Conservation (phyloP, 495 filamentous ascomycete genomes). For the Haplographium delicatum region DNA sequence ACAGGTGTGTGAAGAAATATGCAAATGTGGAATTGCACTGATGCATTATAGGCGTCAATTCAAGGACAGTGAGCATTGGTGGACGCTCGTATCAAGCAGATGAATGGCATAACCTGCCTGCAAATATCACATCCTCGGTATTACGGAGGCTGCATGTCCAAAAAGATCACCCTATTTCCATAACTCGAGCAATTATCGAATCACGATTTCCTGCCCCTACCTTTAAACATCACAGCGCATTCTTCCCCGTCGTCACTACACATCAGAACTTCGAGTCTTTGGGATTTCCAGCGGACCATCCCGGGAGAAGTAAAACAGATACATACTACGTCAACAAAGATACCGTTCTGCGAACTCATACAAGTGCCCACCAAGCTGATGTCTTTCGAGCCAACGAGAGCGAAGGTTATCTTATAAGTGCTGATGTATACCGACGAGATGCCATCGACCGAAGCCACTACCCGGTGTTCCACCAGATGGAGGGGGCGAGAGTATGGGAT, state of each 20-base stretch:
- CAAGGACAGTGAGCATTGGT: constrained; percentile 49
- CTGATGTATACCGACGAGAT: constrained; percentile 96
- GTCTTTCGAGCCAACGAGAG: constrained; percentile 69
- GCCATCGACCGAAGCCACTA: constrained; percentile 93
- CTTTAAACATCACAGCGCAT: constrained; percentile 69
- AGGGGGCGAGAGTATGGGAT: constrained; percentile 90
- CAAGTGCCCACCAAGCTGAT: constrained; percentile 85
- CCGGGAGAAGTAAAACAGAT: constrained; percentile 79
- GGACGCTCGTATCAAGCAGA: constrained; percentile 62
- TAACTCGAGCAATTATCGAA: constrained; percentile 89
- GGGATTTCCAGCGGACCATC: constrained; percentile 85
- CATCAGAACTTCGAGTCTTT: constrained; percentile 92
- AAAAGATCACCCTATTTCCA: constrained; percentile 81
- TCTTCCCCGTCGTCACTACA: constrained; percentile 81
- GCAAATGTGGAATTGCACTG: not conserved
- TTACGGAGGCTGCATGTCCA: constrained; percentile 76
- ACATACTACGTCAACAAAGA: constrained; percentile 91
- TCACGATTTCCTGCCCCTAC: constrained; percentile 70
- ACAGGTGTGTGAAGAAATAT: constrained; percentile 13
- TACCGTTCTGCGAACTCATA: constrained; percentile 88
- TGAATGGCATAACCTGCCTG: constrained; percentile 79
- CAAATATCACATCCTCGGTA: constrained; percentile 66
- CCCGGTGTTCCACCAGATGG: constrained; percentile 98
- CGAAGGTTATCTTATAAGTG: constrained; percentile 81
- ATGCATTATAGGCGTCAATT: constrained; percentile 9